Conservation (phyloP, 208 protist genomes). For the Tritrichomonas musculus region DNA sequence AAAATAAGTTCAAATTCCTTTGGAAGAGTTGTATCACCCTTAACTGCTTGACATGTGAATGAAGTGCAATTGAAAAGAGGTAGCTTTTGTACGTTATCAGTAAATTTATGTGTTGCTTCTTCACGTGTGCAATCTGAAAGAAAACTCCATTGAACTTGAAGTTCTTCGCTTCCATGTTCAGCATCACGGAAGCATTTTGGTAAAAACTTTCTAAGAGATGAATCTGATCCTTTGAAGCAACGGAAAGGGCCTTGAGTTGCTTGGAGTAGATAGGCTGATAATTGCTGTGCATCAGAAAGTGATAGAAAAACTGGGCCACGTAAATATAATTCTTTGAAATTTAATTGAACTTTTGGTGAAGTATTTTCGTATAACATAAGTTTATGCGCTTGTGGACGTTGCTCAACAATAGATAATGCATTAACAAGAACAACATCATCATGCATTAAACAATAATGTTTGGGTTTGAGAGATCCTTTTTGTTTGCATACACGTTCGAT, state of each 20-base stretch:
- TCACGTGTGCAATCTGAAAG: background rate
- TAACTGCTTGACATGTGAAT: background rate
- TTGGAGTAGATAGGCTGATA: constrained; percentile 12
- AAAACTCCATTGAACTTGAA: background rate
- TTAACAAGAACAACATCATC: background rate
- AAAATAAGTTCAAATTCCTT: constrained; percentile 11
- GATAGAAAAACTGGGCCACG: constrained; percentile 20
- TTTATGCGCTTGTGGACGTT: background rate
- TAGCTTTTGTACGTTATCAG: background rate
- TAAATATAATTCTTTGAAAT: constrained; percentile 3
- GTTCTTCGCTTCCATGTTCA: background rate
- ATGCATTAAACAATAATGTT: background rate
- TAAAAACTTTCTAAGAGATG: background rate
- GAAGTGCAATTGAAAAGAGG: constrained; percentile 27
- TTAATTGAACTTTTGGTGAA: background rate
- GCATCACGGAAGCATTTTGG: background rate
- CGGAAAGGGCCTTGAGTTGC: background rate
- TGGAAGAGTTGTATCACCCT: background rate
- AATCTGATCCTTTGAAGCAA: background rate
- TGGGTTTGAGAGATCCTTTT: background rate
- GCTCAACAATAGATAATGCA: background rate
- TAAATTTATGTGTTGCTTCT: background rate
- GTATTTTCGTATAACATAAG: background rate
- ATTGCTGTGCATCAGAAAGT: background rate
- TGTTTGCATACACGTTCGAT: background rate